A percentile compares a stretch with the other conserved stretches of the same genome.
These are phyloP conservation scores for Urtica urens DNA, from an alignment of 306 rosid species.

Conservation along the genomic window DNA sequence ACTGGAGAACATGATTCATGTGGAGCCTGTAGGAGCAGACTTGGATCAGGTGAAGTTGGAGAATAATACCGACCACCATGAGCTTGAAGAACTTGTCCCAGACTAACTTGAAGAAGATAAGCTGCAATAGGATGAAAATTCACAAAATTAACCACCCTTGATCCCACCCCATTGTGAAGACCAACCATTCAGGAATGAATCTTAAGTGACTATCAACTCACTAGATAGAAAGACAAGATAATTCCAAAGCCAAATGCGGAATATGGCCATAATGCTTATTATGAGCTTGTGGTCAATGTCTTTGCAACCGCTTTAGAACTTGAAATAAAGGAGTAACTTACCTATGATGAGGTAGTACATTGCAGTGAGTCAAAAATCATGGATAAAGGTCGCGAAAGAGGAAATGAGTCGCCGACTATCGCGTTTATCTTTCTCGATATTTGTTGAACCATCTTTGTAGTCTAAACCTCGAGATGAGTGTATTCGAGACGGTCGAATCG, in stretches of 20 bases:
- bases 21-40: not conserved
- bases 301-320: not conserved
- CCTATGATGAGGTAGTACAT: not conserved
- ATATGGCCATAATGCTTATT: not conserved
- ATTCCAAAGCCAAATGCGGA: not conserved
- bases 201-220: not conserved
- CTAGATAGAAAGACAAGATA: not conserved
- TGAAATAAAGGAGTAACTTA: not conserved
- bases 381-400: not conserved
- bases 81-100: no score
- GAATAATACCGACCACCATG: no score
- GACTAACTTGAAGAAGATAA: no score
- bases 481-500: no score
- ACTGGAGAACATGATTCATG: not conserved
- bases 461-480: no score
- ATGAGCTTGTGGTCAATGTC: not conserved
- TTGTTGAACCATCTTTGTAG: no score
- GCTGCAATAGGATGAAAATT: no score
- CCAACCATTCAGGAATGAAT: not conserved
- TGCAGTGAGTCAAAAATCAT: not conserved
- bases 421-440: no score
- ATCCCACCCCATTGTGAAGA: not conserved
- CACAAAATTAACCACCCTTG: no score
- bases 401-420: no score
- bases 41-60: not conserved